phyloP scores from a whole-genome alignment of 2,329 filamentous ascomycete species.

The Ilyonectria destructans region DNA sequence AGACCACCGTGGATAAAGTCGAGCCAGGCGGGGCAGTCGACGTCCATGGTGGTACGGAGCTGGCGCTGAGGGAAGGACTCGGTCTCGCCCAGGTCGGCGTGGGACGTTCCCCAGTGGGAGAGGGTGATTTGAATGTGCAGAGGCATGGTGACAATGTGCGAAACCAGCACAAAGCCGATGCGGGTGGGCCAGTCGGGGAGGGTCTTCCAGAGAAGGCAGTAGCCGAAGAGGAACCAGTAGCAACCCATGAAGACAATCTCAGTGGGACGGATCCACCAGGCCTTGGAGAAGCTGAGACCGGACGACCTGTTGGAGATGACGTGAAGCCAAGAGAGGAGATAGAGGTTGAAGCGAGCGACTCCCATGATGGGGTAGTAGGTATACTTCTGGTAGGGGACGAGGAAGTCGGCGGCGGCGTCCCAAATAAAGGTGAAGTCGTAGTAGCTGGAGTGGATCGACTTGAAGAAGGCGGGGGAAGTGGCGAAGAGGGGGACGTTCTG shows the following conservation, averaged over 20 bases:
- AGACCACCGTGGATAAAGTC: slow-evolving; percentile 82
- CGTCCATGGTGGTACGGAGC: slow-evolving; percentile 81
- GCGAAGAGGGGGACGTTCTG: slow-evolving; percentile 81
- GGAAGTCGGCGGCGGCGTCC: slow-evolving; percentile 72
- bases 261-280: slow-evolving; percentile 78
- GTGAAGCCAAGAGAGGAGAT: slow-evolving; percentile 77
- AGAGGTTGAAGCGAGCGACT: slow-evolving; percentile 82
- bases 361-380: slow-evolving; percentile 80
- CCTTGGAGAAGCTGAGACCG: slow-evolving; percentile 69
- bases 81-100: slow-evolving; percentile 73
- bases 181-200: slow-evolving; percentile 73
- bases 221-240: slow-evolving; percentile 81
- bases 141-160: slow-evolving; percentile 77
- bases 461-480: slow-evolving; percentile 77
- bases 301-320: slow-evolving; percentile 71
- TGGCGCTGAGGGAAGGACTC: slow-evolving; percentile 81
- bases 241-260: slow-evolving; percentile 75
- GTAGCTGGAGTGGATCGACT: slow-evolving; percentile 75
- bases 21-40: slow-evolving; percentile 80
- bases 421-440: slow-evolving; percentile 77
- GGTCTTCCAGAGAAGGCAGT: slow-evolving; percentile 73
- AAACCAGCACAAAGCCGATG: slow-evolving; percentile 75
- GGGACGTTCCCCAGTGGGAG: slow-evolving; percentile 82
- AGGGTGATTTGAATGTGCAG: slow-evolving; percentile 82
- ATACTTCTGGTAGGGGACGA: slow-evolving; percentile 75